Evolutionary conservation across 148 eudicot species (phyloP), one percentile per base, ranked within the genome.

Genomic region (Mesembryanthemum crystallinum): DNA sequence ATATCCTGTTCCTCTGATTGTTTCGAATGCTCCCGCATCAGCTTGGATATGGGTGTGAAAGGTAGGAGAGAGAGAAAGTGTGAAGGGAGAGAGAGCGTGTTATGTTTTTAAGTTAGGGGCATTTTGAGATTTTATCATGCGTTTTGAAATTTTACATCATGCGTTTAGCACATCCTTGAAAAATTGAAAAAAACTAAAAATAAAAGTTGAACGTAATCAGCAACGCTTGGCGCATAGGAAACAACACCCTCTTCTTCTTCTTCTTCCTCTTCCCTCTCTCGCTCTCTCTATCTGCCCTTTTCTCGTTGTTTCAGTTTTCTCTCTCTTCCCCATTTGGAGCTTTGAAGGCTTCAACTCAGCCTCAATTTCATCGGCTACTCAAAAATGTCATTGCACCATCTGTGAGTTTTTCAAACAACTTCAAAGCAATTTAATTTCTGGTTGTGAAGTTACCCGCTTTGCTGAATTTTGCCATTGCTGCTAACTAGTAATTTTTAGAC

Each of bases 181-280:
- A n/a, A n/a, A n/a, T n/a, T n/a, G n/a, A n/a, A n/a, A n/a, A n/a
- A n/a, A n/a, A n/a, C n/a, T n/a, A n/a, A n/a, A n/a, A n/a, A n/a
- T n/a, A n/a, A n/a, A n/a, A n/a, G n/a, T n/a, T n/a, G 64, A 76
- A 69, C 74, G 32, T 77, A 69, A 77, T 77, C 79, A 69, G 15
- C 59, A 77, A 77, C 47, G 74, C 24, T 59, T 77, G 79, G 79
- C 17, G 64, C 33, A 58, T 12, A n/a, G n/a, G n/a, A n/a, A n/a
- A n/a, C n/a, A n/a, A 76, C 60, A 7, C 42, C 21, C 7, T 33
- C 33, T 52, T 27, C 33, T 13, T 45, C 10, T 30, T 30, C 12
- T 35, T 35, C 39, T 35, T 6, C 6, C 39, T 35, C 39, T 35
- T 6, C 6, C 39, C 17, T 21, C 35, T 51, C 63, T 23, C 52